Conservation (phyloP, 2,329 filamentous ascomycete species). For the Fusarium coffeatum region DNA sequence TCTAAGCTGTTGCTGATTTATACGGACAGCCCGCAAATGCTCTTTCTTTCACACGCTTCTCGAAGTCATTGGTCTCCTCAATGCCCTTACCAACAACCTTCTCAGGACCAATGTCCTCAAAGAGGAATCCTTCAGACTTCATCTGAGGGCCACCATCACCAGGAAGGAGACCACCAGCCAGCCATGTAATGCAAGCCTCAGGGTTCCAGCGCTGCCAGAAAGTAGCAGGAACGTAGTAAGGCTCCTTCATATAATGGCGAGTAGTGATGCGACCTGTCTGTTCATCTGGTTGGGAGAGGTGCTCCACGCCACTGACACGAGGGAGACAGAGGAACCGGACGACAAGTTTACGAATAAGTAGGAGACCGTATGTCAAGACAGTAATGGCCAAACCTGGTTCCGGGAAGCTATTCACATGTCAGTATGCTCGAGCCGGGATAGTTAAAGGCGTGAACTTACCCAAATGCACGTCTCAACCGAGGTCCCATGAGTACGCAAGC, state of each 20-base stretch:
- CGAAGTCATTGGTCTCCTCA: slow-evolving; percentile 53
- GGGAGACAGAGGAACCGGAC: slow-evolving; percentile 71
- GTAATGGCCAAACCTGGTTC: slow-evolving; percentile 55
- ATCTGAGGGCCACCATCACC: slow-evolving; percentile 54
- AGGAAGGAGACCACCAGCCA: slow-evolving; percentile 59
- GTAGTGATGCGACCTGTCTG: slow-evolving; percentile 64
- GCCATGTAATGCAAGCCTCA: slow-evolving; percentile 59
- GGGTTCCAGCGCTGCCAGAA: slow-evolving; percentile 73
- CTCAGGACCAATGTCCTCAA: slow-evolving; percentile 72
- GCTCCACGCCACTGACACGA: slow-evolving; percentile 57
- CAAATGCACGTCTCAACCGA: slow-evolving; percentile 72
- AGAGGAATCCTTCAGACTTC: slow-evolving; percentile 63
- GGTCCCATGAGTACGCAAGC: slow-evolving; percentile 72
- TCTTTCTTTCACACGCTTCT: slow-evolving; percentile 48
- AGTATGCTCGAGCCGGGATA: slow-evolving; percentile 4
- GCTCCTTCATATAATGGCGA: slow-evolving; percentile 68
- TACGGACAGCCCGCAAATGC: slow-evolving; percentile 60
- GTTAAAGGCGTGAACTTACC: slow-evolving; percentile 57
- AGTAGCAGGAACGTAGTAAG: slow-evolving; percentile 72
- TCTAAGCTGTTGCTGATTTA: slow-evolving; percentile 1
- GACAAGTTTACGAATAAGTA: slow-evolving; percentile 65
- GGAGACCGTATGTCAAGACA: slow-evolving; percentile 57
- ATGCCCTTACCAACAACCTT: slow-evolving; percentile 63
- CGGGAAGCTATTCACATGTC: slow-evolving; percentile 52
- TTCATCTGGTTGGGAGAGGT: slow-evolving; percentile 62